Conservation (phyloP, 768 basidiomycete genomes). For the Chalciporus piperatus region DNA sequence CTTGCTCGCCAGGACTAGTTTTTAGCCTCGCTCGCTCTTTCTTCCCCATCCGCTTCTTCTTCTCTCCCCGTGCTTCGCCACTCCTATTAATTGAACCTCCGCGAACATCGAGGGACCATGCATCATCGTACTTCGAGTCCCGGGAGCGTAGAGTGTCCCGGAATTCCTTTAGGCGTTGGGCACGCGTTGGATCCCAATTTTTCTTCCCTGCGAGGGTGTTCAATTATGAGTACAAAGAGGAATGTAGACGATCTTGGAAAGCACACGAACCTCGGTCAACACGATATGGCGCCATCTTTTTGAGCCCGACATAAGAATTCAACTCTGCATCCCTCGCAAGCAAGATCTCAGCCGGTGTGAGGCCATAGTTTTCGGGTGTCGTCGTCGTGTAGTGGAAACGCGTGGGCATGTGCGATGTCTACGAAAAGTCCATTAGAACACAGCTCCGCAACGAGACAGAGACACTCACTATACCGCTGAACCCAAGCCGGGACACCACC, state of each 20-base stretch:
- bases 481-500: constrained; percentile 77
- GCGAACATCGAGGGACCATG: constrained; percentile 16
- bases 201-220: constrained; percentile 21
- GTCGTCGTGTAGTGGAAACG: constrained; percentile 90
- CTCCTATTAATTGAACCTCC: constrained; percentile 5
- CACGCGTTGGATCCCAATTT: constrained; percentile 60
- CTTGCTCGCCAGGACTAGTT: constrained; percentile 20
- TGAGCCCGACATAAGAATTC: constrained; percentile 87
- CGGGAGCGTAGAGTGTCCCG: constrained; percentile 58
- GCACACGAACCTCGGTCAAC: constrained; percentile 37
- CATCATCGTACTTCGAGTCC: constrained; percentile 15
- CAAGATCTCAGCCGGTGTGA: constrained; percentile 84
- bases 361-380: constrained; percentile 56
- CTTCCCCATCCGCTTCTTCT: constrained; percentile 68
- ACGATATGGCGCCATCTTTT: constrained; percentile 90
- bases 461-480: constrained; percentile 85
- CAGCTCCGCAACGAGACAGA: neutral
- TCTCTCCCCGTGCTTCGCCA: constrained; percentile 17
- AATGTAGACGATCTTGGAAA: neutral
- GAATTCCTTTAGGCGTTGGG: constrained; percentile 68
- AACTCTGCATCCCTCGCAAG: constrained; percentile 90
- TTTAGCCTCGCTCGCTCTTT: constrained; percentile 62
- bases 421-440: constrained; percentile 7
- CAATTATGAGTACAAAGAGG: neutral
- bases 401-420: constrained; percentile 89